Evolutionary conservation across 176 grass and related monocot genomes (phyloP), one percentile per base, ranked within the genome.

Genomic region (Phoenix roebelenii): DNA sequence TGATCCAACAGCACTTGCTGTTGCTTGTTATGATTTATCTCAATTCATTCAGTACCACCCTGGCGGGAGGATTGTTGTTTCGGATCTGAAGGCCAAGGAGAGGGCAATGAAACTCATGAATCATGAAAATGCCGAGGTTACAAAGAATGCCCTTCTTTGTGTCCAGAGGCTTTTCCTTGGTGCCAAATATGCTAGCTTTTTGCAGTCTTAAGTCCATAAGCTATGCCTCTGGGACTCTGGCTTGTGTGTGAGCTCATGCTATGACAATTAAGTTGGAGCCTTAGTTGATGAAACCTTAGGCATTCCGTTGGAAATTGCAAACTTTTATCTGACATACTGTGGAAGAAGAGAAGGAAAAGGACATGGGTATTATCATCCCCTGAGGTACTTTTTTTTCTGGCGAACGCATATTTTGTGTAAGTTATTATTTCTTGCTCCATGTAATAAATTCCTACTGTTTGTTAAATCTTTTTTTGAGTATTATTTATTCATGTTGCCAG

Each of bases 81-180:
- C 79, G 16, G 76, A 98, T 60, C 79, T 98, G 58, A 92, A 98
- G 79, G 82, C 82, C 0, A 98, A 98, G 78, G 93, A 98, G 56
- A 58, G 78, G 54, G 93, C 85, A 15, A 98, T 98, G 88, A 98
- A 89, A 71, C 87, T 92, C 66, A 92, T 92, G 93, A 76, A 76
- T 72, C 84, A 98, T 1, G 88, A 92, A 16, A 92, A 88, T 35
- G 29, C 76, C 1, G 88, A 98, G 79, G 93, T 98, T 50, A 88
- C 84, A 49, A 92, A 92, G 82, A 88, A 92, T 4, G 82, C 82
- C 0, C 76, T 98, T 9, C 76, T 92, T 15, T 98, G 79, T 0
- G 73, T 85, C 58, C 93, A 98, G 79, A 98, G 93, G 84, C 87
- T 98, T n/a, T 98, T 98, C 80, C 84, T 98, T 44, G 84, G 88